A percentile compares a stretch with the other conserved stretches of the same genome.
Evolutionary conservation across 345 rosid species (phyloP).

Genomic region (Syzygium jambos): DNA sequence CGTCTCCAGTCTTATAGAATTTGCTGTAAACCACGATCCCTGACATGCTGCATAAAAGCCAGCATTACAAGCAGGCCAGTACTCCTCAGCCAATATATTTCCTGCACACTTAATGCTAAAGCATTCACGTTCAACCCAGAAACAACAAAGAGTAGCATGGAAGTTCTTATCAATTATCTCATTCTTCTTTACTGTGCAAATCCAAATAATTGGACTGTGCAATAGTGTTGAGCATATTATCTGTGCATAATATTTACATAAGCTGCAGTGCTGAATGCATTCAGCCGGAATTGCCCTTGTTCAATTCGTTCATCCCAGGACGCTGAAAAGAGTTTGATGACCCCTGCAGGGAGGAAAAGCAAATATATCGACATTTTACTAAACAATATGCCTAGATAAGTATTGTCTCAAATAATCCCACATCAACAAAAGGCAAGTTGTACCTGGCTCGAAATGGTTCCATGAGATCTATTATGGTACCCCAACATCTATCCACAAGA

Average conservation of each 20-base stretch:
- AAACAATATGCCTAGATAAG: not conserved
- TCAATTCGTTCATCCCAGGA: not conserved
- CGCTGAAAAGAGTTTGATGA: not conserved
- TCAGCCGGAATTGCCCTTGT: slow-evolving; percentile 15
- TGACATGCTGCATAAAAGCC: slow-evolving; percentile 49
- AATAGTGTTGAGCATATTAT: slow-evolving; percentile 29
- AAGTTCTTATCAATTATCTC: slow-evolving; percentile 8
- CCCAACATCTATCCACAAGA: too few relatives aligned
- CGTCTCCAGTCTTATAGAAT: slow-evolving; percentile 13
- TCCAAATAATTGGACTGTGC: slow-evolving; percentile 35
- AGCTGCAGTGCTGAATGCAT: slow-evolving; percentile 23
- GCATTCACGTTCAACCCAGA: slow-evolving; percentile 25
- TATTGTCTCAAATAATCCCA: not conserved
- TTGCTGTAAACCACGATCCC: slow-evolving; percentile 63
- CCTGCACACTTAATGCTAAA: slow-evolving; percentile 35
- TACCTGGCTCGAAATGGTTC: not conserved
- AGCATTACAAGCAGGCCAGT: slow-evolving; percentile 60
- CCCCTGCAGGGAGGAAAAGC: not conserved
- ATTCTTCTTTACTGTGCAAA: slow-evolving; percentile 7
- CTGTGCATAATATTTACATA: slow-evolving; percentile 27
- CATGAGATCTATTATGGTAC: too few relatives aligned
- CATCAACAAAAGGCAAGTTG: not conserved
- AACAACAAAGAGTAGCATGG: slow-evolving; percentile 1
- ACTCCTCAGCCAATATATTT: slow-evolving; percentile 36
- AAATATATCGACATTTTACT: not conserved